Conservation (phyloP, 2,329 filamentous ascomycete species). For the Cytospora piceae region DNA sequence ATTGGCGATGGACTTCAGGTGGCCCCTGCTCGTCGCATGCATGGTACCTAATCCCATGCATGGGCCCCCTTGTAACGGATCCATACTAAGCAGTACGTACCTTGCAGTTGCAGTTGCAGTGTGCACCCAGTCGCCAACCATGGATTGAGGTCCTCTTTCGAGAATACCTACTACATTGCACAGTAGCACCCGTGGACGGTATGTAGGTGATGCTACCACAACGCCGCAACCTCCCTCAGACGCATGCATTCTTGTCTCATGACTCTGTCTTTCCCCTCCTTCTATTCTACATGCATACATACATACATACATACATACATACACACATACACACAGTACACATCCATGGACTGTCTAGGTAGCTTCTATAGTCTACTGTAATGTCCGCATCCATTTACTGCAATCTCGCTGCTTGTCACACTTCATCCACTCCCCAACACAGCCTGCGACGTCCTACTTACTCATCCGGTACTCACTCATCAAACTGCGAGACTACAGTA, state of each 20-base stretch:
- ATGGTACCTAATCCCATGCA: neutral
- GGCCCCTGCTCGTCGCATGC: neutral
- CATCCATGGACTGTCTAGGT: too few relatives aligned
- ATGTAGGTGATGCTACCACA: neutral
- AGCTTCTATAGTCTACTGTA: neutral
- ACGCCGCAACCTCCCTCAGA: too few relatives aligned
- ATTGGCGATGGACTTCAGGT: neutral
- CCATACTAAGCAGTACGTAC: neutral
- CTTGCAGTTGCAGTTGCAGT: conserved; percentile 1
- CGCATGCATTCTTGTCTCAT: too few relatives aligned
- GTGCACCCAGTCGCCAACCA: neutral
- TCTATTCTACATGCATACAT: too few relatives aligned
- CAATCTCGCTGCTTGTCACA: neutral
- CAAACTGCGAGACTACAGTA: neutral
- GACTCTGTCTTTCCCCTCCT: neutral
- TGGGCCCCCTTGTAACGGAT: neutral
- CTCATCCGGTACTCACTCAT: neutral
- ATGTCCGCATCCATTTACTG: neutral
- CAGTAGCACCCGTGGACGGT: neutral
- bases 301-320: too few relatives aligned
- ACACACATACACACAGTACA: neutral
- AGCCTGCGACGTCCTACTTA: neutral
- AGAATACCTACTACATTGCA: neutral
- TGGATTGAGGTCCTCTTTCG: neutral
- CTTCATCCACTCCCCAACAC: neutral